These are phyloP conservation scores for Podospora anserina DNA, from an alignment of 495 filamentous ascomycete genomes.

Conservation along the genomic window DNA sequence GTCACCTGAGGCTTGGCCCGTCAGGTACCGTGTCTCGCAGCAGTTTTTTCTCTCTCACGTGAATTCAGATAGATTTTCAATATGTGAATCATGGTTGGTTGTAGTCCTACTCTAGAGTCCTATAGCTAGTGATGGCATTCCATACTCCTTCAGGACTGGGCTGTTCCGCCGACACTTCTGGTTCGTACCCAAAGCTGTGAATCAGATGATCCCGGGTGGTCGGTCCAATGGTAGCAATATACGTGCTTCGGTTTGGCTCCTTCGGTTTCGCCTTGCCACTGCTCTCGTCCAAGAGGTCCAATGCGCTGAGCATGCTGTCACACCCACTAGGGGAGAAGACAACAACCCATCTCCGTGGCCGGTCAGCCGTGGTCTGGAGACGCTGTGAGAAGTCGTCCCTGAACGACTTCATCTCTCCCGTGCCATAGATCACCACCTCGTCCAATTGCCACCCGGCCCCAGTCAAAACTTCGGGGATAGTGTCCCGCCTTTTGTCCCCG, in stretches of 20 bases:
- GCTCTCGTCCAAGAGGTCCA: constrained; percentile 55
- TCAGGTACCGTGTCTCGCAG: too few species aligned
- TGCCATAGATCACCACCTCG: constrained; percentile 83
- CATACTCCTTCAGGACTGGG: constrained; percentile 84
- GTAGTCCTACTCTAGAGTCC: not conserved
- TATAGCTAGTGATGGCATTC: constrained; percentile 59
- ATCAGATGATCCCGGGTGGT: constrained; percentile 79
- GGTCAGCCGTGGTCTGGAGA: constrained; percentile 40
- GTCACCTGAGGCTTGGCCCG: constrained; percentile 2
- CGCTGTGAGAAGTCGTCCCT: constrained; percentile 56
- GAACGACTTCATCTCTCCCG: constrained; percentile 73
- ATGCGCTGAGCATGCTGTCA: constrained; percentile 68
- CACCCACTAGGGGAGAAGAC: constrained; percentile 93
- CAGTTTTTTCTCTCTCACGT: not conserved
- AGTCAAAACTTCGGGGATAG: constrained; percentile 79
- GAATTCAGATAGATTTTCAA: not conserved
- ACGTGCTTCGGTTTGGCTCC: constrained; percentile 40
- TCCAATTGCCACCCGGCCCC: constrained; percentile 55
- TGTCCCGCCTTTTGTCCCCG: constrained; percentile 79
- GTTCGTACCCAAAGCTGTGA: constrained; percentile 62
- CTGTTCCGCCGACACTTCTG: constrained; percentile 77
- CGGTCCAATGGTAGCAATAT: constrained; percentile 85
- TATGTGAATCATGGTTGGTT: too few species aligned
- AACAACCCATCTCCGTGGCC: constrained; percentile 68
- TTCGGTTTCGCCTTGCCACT: constrained; percentile 43